Base-by-base conservation (phyloP, 495 filamentous ascomycete genomes). In the Lentithecium fluviatile region DNA sequence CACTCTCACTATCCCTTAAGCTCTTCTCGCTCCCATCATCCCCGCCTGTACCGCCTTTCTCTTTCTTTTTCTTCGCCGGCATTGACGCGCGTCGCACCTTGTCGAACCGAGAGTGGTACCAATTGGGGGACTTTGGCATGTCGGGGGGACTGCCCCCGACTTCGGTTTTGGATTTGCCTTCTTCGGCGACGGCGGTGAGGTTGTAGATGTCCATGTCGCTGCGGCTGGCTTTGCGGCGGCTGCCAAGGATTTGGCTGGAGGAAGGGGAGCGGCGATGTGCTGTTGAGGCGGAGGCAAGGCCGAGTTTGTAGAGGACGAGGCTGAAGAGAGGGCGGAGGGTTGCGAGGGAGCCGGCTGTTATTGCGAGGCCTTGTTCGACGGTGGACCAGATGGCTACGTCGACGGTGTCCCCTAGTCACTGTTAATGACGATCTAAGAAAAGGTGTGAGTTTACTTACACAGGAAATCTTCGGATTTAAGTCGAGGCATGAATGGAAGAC, bases 351-450 rank as follows among this genome's bases (percentile, higher is more conserved):
- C 61, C 63, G 1, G 63, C 63, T 20, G 58, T 57, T 19, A 66
- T 61, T 1, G 57, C 63, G 21, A 66, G 57, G 25, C 63, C 63
- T 49, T 60, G 63, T 47, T 66, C 63, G 42, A 62, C 63, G 19
- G 58, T 45, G 10, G 58, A 56, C 63, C 63, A 66, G 42, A 56
- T 66, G 10, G 58, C 58, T 40, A 66, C 49, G 46, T 66, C 63
- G n/a, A 48, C 2, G 7, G 63, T 66, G 25, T 38, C 51, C 42
- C 45, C 60, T 59, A 11, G 8, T 4, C 2, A 13, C 12, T 21
- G 23, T 57, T 20, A 57, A 40, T 25, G 13, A n/a, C 26, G 25
- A 20, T 20, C 21, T 32, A 8, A 48, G 42, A 12, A 13, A 26
- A 32, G 24, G 29, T 8, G 42, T 12, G 15, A 40, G 29, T 6